Base-by-base conservation (phyloP, 164 flowering plant species). In the Cinnamomum micranthum region DNA sequence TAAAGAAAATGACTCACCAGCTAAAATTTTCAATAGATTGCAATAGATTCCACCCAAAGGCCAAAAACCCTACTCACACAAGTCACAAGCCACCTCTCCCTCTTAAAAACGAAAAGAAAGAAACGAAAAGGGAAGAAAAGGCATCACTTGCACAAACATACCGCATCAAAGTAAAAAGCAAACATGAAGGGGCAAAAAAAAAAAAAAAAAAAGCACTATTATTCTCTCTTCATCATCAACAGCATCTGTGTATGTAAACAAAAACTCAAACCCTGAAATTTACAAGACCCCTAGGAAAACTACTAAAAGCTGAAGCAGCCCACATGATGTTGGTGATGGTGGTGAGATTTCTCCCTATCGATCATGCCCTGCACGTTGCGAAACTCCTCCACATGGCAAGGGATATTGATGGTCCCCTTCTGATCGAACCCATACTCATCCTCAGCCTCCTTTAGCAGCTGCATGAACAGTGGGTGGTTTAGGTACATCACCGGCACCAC, bases 361-460 rank as follows among this genome's bases (percentile, higher is more conserved):
- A 90, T 92, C 84, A 88, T 65, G 19, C 87, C 86, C 47, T 78
- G 88, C 27, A 92, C 90, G 74, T 85, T 73, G 31, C 85, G 80
- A 81, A 92, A 92, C 71, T 89, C 85, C 60, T 82, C 88, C 4
- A 92, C 94, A 31, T 87, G 87, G 73, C 97, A 92, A 74, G 97
- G 97, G 65, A 92, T 88, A 31, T 83, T 87, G 74, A 92, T 84
- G 47, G 93, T 80, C 0, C 94, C 93, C 75, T 89, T 87, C 73
- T 92, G 97, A 51, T 87, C 88, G 73, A 90, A 92, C 27, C 97
- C 97, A 67, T 87, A 92, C 77, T 88, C 97, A 19, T 92, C 89
- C 65, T 92, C 97, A 0, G 97, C 97, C 64, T 85, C 94, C 69
- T 92, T 86, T 73, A 92, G 73, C 70, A 92, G 80, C 79, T 85